phyloP scores from a whole-genome alignment of 345 rosid species.

The Boechera stricta region DNA sequence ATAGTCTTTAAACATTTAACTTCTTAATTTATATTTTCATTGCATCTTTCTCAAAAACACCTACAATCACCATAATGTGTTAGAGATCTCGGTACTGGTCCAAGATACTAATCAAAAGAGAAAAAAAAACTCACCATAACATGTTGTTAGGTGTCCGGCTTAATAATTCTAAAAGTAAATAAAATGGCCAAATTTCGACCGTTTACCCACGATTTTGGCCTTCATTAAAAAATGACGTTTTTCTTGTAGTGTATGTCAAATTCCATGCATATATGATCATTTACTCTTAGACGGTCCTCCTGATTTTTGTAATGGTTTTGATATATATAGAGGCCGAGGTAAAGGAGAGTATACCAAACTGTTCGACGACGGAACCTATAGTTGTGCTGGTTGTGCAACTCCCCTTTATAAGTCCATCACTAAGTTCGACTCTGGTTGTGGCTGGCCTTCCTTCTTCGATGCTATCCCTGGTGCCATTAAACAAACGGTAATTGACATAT shows the following conservation, averaged over 20 bases:
- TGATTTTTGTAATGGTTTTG: background rate
- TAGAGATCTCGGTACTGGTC: background rate
- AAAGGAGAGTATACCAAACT: constrained; percentile 71
- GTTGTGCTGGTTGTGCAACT: constrained; percentile 79
- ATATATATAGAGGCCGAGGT: constrained; percentile 60
- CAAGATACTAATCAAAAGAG: background rate
- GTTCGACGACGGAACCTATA: constrained; percentile 69
- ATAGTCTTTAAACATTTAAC: background rate
- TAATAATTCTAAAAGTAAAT: background rate
- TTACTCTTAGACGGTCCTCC: background rate
- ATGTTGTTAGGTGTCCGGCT: background rate
- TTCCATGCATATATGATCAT: background rate
- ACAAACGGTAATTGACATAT: constrained; percentile 45
- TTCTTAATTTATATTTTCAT: background rate
- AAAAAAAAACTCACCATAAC: too few relatives aligned
- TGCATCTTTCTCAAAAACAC: background rate
- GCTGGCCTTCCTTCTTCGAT: constrained; percentile 90
- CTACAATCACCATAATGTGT: background rate
- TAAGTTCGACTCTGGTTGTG: constrained; percentile 78
- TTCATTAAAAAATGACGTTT: too few relatives aligned
- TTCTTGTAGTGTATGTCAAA: background rate
- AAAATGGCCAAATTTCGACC: too few relatives aligned
- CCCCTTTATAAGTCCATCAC: constrained; percentile 78
- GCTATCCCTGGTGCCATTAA: constrained; percentile 85
- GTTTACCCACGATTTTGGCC: too few relatives aligned